Conservation (phyloP, 257 asterid genomes). For the Cruciata laevipes region DNA sequence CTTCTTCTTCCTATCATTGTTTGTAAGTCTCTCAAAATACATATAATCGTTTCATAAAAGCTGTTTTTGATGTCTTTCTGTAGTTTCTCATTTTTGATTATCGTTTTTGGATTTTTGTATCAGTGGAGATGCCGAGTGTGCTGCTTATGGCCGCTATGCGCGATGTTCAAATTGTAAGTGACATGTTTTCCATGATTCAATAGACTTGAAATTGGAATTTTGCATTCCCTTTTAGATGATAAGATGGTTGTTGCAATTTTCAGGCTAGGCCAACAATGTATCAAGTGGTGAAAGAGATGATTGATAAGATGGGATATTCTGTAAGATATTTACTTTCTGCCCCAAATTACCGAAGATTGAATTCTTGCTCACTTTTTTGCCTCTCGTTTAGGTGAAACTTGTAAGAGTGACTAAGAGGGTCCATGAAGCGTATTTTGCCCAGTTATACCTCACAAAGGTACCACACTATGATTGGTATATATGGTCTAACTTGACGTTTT, state of each 20-base stretch:
- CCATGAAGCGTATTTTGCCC: constrained; percentile 91
- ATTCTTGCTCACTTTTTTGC: constrained; percentile 6
- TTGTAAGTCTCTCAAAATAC: constrained; percentile 37
- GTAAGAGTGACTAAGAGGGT: constrained; percentile 97
- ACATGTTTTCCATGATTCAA: constrained; percentile 11
- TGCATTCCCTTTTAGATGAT: constrained; percentile 1
- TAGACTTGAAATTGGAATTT: neutral
- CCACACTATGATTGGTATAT: neutral
- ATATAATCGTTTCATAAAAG: neutral
- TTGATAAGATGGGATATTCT: constrained; percentile 89
- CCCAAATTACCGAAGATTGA: neutral
- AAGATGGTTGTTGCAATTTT: constrained; percentile 12
- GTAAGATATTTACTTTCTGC: constrained; percentile 34
- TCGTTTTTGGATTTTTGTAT: constrained; percentile 16
- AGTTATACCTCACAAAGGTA: constrained; percentile 76
- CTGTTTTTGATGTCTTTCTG: neutral
- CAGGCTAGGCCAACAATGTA: constrained; percentile 98
- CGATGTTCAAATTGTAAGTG: constrained; percentile 79
- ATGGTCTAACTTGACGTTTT: neutral
- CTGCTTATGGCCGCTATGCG: constrained; percentile 96
- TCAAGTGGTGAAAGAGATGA: constrained; percentile 85
- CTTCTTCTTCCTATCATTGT: constrained; percentile 91
- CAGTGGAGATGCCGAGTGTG: constrained; percentile 99
- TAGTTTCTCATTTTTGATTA: constrained; percentile 2
- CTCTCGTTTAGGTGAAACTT: constrained; percentile 59